Evolutionary conservation across 2,329 filamentous ascomycete genomes (phyloP).

Genomic region (Xylaria sp.): DNA sequence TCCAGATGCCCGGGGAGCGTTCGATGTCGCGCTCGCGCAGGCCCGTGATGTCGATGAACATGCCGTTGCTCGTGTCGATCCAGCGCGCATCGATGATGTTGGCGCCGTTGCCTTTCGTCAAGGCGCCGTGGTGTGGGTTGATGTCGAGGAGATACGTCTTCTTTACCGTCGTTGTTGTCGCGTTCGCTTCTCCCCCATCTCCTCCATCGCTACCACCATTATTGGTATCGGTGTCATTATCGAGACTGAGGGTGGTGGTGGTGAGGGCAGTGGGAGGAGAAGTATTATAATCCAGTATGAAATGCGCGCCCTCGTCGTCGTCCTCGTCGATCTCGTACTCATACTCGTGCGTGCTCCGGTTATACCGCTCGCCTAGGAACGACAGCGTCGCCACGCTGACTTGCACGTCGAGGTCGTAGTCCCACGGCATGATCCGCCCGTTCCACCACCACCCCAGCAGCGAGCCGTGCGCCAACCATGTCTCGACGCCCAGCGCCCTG

Average conservation of each 20-base stretch:
- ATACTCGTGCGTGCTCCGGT: constrained; percentile 74
- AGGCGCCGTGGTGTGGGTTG: constrained; percentile 74
- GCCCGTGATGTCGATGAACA: constrained; percentile 87
- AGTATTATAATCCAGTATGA: constrained; percentile 45
- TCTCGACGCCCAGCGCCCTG: constrained; percentile 73
- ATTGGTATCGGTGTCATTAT: not conserved
- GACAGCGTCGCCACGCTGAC: constrained; percentile 74
- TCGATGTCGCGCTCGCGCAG: constrained; percentile 73
- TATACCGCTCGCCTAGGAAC: constrained; percentile 73
- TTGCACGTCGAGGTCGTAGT: constrained; percentile 86
- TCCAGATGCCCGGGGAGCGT: constrained; percentile 72
- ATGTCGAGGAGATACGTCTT: constrained; percentile 77
- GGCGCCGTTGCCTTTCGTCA: constrained; percentile 71
- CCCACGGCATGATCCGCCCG: constrained; percentile 80
- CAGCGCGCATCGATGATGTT: constrained; percentile 88
- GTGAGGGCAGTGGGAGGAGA: not conserved
- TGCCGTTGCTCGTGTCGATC: constrained; percentile 79
- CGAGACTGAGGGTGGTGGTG: not conserved
- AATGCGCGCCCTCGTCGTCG: not conserved
- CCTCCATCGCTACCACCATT: constrained; percentile 44
- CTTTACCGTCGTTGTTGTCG: constrained; percentile 36
- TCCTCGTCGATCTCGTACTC: constrained; percentile 48
- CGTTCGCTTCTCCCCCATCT: not conserved
- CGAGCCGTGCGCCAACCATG: constrained; percentile 88
- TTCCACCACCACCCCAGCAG: constrained; percentile 94